Conservation (phyloP, 208 protist species). For the Wallacemonas sp. region DNA sequence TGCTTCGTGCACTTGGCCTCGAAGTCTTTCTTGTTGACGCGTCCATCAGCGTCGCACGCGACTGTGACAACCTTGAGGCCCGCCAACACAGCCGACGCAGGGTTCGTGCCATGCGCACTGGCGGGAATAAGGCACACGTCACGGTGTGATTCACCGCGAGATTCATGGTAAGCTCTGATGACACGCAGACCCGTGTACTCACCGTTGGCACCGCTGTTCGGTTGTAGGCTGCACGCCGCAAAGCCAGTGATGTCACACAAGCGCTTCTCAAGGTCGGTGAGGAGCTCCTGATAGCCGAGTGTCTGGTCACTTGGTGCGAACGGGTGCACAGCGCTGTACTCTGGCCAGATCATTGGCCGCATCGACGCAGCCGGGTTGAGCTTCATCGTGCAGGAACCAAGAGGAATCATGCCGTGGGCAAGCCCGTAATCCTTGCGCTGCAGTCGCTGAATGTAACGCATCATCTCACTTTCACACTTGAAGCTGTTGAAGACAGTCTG, state of each 20-base stretch:
- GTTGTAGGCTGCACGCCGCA: constrained; percentile 94
- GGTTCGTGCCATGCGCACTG: constrained; percentile 99
- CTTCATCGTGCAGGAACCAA: constrained; percentile 99
- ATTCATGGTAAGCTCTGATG: constrained; percentile 80
- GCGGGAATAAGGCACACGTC: constrained; percentile 97
- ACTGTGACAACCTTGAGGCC: constrained; percentile 92
- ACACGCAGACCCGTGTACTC: constrained; percentile 96
- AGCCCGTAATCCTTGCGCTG: constrained; percentile 95
- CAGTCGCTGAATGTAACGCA: constrained; percentile 96
- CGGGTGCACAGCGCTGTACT: constrained; percentile 94
- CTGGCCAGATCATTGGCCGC: constrained; percentile 94
- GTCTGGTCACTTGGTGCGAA: constrained; percentile 94
- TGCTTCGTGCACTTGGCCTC: constrained; percentile 90
- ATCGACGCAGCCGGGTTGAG: constrained; percentile 97
- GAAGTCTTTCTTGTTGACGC: constrained; percentile 94
- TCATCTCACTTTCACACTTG: constrained; percentile 95
- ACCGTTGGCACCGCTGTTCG: constrained; percentile 97
- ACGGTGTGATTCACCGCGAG: constrained; percentile 81
- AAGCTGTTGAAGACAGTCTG: constrained; percentile 95
- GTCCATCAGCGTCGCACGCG: constrained; percentile 90
- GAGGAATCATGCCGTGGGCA: constrained; percentile 95
- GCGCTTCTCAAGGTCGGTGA: constrained; percentile 80
- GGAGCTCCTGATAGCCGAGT: constrained; percentile 77
- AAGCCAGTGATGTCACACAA: constrained; percentile 96
- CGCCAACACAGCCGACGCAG: constrained; percentile 94